phyloP scores from a whole-genome alignment of 495 filamentous ascomycete species.

The Wilcoxina mikolae region DNA sequence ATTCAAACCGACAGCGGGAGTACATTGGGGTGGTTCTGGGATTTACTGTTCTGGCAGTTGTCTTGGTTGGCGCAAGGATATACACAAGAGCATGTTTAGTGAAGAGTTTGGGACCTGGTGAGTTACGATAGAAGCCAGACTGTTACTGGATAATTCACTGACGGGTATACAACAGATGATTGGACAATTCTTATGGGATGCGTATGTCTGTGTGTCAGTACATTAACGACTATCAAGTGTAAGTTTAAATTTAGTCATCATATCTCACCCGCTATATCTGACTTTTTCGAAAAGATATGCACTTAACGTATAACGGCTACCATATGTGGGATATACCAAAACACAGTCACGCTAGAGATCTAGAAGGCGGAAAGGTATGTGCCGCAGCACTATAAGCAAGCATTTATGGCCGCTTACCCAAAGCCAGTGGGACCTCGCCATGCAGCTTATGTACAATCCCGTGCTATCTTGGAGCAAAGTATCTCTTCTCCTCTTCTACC shows the following conservation, averaged over 20 bases:
- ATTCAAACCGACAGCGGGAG: background rate
- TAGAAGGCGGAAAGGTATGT: too few species aligned
- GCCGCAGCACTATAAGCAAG: too few species aligned
- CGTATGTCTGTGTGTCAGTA: background rate
- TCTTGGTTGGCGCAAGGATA: slow-evolving; percentile 4
- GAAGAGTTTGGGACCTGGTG: slow-evolving; percentile 12
- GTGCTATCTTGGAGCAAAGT: slow-evolving; percentile 46
- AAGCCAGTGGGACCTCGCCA: slow-evolving; percentile 23
- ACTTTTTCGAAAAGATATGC: too few species aligned
- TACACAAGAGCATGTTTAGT: slow-evolving; percentile 9
- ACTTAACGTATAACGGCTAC: too few species aligned
- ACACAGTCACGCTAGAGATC: too few species aligned
- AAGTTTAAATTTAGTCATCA: too few species aligned
- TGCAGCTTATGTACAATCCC: slow-evolving; percentile 49
- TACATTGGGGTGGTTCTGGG: background rate
- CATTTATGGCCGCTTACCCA: too few species aligned
- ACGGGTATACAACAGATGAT: slow-evolving; percentile 5
- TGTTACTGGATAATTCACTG: background rate
- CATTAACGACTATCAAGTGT: background rate
- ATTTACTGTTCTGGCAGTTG: background rate
- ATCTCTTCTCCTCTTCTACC: slow-evolving; percentile 44
- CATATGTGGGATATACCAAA: too few species aligned
- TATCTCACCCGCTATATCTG: too few species aligned
- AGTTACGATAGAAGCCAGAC: background rate
- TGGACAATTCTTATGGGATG: slow-evolving; percentile 7